phyloP scores from a whole-genome alignment of 2,329 filamentous ascomycete genomes.

The Cercospora zeina region DNA sequence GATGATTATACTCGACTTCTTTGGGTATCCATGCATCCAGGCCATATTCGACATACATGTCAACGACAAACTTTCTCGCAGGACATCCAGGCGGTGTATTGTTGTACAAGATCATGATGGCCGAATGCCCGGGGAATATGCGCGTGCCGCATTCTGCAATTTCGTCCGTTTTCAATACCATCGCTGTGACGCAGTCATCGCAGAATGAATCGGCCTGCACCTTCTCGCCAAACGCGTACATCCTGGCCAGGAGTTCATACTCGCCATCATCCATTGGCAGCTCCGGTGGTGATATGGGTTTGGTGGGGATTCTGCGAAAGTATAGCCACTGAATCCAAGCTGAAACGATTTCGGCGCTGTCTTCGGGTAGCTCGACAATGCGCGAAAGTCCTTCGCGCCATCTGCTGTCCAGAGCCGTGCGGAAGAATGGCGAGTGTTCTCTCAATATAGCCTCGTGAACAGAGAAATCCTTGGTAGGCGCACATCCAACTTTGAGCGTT shows the following conservation, averaged over 20 bases:
- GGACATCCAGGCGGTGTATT: constrained; percentile 23
- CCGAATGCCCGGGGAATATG: constrained; percentile 27
- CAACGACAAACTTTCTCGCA: constrained; percentile 25
- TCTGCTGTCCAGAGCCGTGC: constrained; percentile 27
- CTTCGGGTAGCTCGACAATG: constrained; percentile 25
- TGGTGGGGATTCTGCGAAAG: constrained; percentile 28
- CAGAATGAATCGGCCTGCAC: constrained; percentile 27
- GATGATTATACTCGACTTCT: constrained; percentile 25
- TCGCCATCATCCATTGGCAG: constrained; percentile 30
- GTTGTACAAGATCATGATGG: constrained; percentile 28
- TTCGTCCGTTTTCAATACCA: constrained; percentile 29
- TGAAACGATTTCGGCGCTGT: constrained; percentile 23
- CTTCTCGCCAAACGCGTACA: constrained; percentile 31
- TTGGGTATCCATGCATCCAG: constrained; percentile 31
- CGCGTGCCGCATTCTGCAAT: constrained; percentile 26
- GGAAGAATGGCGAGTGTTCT: constrained; percentile 26
- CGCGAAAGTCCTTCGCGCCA: constrained; percentile 27
- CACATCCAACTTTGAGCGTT: constrained; percentile 16
- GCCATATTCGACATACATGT: constrained; percentile 30
- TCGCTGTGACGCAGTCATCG: constrained; percentile 28
- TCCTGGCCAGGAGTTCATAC: constrained; percentile 23
- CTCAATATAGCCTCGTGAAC: constrained; percentile 28
- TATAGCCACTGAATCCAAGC: constrained; percentile 31
- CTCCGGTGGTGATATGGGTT: constrained; percentile 24
- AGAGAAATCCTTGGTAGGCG: constrained; percentile 20